phyloP scores from a whole-genome alignment of 208 protist species.

The Trypanosoma cruzi region DNA sequence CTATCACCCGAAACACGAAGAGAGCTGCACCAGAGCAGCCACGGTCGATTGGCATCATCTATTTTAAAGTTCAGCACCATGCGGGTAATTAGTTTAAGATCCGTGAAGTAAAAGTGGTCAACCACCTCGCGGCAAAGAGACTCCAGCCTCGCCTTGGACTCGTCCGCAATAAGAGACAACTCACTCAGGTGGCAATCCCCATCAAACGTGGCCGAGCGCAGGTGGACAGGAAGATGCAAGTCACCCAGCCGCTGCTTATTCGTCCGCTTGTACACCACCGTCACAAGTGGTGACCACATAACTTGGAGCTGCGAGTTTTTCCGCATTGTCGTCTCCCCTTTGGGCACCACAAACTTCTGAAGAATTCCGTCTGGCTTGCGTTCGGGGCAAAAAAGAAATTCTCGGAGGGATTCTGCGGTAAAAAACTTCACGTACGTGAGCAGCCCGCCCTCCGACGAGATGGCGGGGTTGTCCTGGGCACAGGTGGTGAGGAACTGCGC shows the following conservation, averaged over 20 bases:
- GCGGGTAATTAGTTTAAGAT: conserved; percentile 83
- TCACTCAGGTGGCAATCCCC: conserved; percentile 79
- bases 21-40: conserved; percentile 86
- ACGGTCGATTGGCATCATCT: conserved; percentile 71
- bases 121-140: conserved; percentile 81
- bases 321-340: conserved; percentile 66
- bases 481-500: conserved; percentile 87
- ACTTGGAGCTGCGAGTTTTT: conserved; percentile 85
- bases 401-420: conserved; percentile 63
- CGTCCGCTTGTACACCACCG: conserved; percentile 82
- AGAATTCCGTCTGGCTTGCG: conserved; percentile 90
- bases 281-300: conserved; percentile 88
- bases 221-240: conserved; percentile 43
- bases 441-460: conserved; percentile 35
- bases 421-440: conserved; percentile 90
- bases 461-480: conserved; percentile 37
- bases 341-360: conserved; percentile 91
- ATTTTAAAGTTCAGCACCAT: conserved; percentile 84
- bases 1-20: conserved; percentile 71
- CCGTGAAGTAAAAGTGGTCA: conserved; percentile 83
- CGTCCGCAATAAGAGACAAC: conserved; percentile 79
- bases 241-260: conserved; percentile 80
- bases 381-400: conserved; percentile 81
- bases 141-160: conserved; percentile 76
- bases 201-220: conserved; percentile 82